Conservation (phyloP, 441 rosid genomes). For the Aquilaria agallochum region DNA sequence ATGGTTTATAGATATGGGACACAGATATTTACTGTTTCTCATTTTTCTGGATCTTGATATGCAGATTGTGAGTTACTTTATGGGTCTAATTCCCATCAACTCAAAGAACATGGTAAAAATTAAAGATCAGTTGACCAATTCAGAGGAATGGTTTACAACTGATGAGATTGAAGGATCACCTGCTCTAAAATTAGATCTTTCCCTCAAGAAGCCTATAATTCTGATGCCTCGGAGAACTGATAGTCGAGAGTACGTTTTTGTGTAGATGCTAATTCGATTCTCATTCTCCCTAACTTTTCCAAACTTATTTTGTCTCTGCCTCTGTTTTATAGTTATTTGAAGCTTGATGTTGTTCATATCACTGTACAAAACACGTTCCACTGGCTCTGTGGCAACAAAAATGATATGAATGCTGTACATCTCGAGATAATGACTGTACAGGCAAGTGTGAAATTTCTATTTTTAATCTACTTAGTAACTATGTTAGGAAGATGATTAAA, state of each 20-base stretch:
- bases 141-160: constrained; percentile 88
- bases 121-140: constrained; percentile 84
- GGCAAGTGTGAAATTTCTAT: constrained; percentile 52
- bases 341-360: constrained; percentile 97
- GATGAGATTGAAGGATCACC: constrained; percentile 98
- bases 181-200: constrained; percentile 87
- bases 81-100: constrained; percentile 84
- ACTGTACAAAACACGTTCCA: constrained; percentile 81
- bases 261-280: constrained; percentile 15
- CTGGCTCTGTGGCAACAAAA: constrained; percentile 81
- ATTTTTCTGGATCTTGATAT: constrained; percentile 23
- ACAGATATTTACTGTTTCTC: constrained; percentile 25
- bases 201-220: constrained; percentile 92
- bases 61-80: constrained; percentile 84
- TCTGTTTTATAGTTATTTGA: constrained; percentile 64
- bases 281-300: constrained; percentile 13
- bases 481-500: constrained; percentile 5
- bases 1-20: too few species aligned
- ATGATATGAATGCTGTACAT: constrained; percentile 83
- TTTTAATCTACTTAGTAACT: constrained; percentile 10
- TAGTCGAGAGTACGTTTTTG: constrained; percentile 78
- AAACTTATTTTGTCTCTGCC: constrained; percentile 7
- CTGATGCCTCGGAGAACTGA: constrained; percentile 93
- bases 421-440: constrained; percentile 71
- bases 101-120: constrained; percentile 71